phyloP scores from a whole-genome alignment of 164 flowering plant genomes.

The Dillenia turbinata region DNA sequence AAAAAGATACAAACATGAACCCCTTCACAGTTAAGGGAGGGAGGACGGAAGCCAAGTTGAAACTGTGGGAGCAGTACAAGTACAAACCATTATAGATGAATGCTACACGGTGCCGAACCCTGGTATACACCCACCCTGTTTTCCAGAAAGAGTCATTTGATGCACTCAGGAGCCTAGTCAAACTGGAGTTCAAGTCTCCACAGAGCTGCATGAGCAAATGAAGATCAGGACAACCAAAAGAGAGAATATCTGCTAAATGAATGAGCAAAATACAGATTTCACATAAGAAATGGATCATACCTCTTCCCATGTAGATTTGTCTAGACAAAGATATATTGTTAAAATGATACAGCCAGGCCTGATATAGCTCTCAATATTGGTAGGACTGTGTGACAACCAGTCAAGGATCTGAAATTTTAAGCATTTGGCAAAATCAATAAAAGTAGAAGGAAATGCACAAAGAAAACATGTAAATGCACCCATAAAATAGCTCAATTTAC shows the following conservation, averaged over 20 bases:
- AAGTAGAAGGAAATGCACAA: neutral
- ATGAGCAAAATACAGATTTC: too few relatives aligned
- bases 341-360: conserved; percentile 80
- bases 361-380: conserved; percentile 83
- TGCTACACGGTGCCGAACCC: conserved; percentile 46
- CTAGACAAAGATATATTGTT: conserved; percentile 59
- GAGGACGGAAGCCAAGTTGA: too few relatives aligned
- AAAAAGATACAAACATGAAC: neutral
- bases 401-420: conserved; percentile 54
- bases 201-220: conserved; percentile 35
- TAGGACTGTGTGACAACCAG: conserved; percentile 85
- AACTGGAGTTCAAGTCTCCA: conserved; percentile 42
- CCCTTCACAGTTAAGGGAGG: too few relatives aligned
- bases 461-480: too few relatives aligned
- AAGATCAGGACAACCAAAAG: neutral
- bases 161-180: conserved; percentile 49
- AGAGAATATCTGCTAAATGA: too few relatives aligned
- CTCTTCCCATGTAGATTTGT: conserved; percentile 61
- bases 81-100: conserved; percentile 47
- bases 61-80: too few relatives aligned
- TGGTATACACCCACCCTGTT: conserved; percentile 61
- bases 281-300: conserved; percentile 23
- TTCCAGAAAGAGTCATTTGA: conserved; percentile 53
- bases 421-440: conserved; percentile 1
- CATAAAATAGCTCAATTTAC: conserved; percentile 19